A percentile compares a stretch with the other conserved stretches of the same genome.
These are phyloP conservation scores for Populus tremula DNA, from an alignment of 345 rosid species.

Conservation along the genomic window DNA sequence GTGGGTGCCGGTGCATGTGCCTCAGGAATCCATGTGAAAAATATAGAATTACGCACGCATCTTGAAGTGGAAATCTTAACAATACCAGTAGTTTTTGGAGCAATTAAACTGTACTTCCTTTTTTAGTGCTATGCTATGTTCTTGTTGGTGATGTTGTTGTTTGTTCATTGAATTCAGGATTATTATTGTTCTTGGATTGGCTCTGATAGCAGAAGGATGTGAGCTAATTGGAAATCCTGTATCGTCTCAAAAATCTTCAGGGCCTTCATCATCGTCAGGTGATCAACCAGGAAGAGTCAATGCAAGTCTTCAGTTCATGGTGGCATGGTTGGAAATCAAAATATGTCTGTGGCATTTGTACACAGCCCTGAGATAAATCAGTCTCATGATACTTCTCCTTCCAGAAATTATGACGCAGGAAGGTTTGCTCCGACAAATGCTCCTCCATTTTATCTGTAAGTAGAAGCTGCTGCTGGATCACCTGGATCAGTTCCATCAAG, in stretches of 20 bases:
- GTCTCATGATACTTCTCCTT: constrained; percentile 21
- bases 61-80: neutral
- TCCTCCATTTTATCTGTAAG: constrained; percentile 32
- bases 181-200: constrained; percentile 61
- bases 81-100: neutral
- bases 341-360: constrained; percentile 26
- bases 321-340: constrained; percentile 29
- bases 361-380: constrained; percentile 41
- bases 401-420: constrained; percentile 33
- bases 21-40: neutral
- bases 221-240: constrained; percentile 54
- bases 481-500: constrained; percentile 33
- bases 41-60: neutral
- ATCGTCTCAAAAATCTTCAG: constrained; percentile 26
- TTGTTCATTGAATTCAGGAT: constrained; percentile 45
- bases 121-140: constrained; percentile 6
- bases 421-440: constrained; percentile 35
- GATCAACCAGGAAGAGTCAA: constrained; percentile 26
- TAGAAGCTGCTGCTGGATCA: constrained; percentile 34
- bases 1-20: neutral
- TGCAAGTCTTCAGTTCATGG: constrained; percentile 23
- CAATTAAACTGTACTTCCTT: neutral
- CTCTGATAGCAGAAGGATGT: constrained; percentile 41
- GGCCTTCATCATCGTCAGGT: constrained; percentile 26
- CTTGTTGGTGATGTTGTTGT: constrained; percentile 4